phyloP scores from a whole-genome alignment of 192 early-diverging fungal genomes.

The Coemansia sp. region DNA sequence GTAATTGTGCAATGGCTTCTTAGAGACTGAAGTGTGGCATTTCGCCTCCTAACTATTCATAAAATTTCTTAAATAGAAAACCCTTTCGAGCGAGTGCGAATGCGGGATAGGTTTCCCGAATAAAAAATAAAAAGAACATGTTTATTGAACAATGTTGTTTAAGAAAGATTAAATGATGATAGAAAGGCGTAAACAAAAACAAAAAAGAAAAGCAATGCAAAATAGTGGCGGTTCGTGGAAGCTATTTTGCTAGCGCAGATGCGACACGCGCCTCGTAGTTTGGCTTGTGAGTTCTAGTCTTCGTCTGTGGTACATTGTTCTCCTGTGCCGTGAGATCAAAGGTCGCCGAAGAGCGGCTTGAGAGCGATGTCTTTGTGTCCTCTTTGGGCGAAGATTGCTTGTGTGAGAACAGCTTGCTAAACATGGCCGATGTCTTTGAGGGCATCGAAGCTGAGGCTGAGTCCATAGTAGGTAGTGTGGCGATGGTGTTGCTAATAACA shows the following conservation, averaged over 20 bases:
- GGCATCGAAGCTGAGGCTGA: background rate
- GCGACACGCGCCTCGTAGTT: constrained; percentile 30
- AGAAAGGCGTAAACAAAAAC: background rate
- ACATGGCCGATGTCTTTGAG: constrained; percentile 1
- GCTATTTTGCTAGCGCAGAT: constrained; percentile 23
- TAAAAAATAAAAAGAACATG: background rate
- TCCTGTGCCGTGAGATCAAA: background rate
- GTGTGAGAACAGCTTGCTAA: constrained; percentile 1
- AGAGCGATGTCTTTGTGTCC: background rate
- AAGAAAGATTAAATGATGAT: background rate
- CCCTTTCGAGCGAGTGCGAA: background rate
- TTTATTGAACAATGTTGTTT: background rate
- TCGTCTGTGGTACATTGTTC: background rate
- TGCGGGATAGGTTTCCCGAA: background rate
- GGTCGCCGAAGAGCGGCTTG: constrained; percentile 22
- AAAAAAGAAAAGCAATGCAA: background rate
- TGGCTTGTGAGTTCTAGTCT: background rate
- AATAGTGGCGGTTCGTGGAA: constrained; percentile 1
- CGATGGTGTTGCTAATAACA: background rate
- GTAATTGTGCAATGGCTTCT: background rate
- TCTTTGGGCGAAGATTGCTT: constrained; percentile 11
- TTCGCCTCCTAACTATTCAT: background rate
- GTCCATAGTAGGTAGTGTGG: background rate
- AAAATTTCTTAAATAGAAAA: background rate
- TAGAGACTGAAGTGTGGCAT: background rate